Percentiles rank a stretch among this genome's conserved stretches.
Evolutionary conservation across 2,329 filamentous ascomycete species (phyloP).

Genomic region (Beauveria rudraprayagi): DNA sequence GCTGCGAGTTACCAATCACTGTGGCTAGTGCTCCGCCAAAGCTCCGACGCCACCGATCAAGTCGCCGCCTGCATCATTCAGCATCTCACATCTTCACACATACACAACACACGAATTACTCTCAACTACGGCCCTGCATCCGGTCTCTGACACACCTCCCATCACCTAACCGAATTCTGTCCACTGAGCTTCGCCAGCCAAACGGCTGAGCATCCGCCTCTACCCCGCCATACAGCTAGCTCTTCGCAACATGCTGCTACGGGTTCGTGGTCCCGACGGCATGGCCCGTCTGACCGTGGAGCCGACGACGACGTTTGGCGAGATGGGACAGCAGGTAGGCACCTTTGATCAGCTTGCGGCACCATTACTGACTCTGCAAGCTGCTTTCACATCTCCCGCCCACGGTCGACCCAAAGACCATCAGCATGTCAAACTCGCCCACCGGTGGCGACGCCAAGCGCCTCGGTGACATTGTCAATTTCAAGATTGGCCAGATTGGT

Average conservation of each 20-base stretch:
- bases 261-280: conserved; percentile 86
- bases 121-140: neutral
- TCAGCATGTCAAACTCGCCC: conserved; percentile 55
- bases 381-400: conserved; percentile 51
- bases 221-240: neutral
- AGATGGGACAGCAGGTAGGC: conserved; percentile 46
- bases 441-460: conserved; percentile 49
- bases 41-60: conserved; percentile 9
- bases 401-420: conserved; percentile 51
- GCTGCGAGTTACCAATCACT: neutral
- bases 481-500: conserved; percentile 51
- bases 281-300: conserved; percentile 80
- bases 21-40: conserved; percentile 7
- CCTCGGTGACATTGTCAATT: conserved; percentile 48
- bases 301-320: conserved; percentile 61
- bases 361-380: conserved; percentile 27
- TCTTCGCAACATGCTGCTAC: conserved; percentile 59
- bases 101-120: neutral
- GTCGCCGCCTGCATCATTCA: conserved; percentile 3
- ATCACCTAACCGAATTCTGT: no score
- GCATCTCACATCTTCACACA: neutral
- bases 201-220: neutral
- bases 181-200: conserved; percentile 2
- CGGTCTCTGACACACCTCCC: neutral
- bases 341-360: neutral